A percentile compares a stretch with the other conserved stretches of the same genome.
phyloP scores from a whole-genome alignment of 2,329 filamentous ascomycete genomes.

The Pochonia chlamydosporia region DNA sequence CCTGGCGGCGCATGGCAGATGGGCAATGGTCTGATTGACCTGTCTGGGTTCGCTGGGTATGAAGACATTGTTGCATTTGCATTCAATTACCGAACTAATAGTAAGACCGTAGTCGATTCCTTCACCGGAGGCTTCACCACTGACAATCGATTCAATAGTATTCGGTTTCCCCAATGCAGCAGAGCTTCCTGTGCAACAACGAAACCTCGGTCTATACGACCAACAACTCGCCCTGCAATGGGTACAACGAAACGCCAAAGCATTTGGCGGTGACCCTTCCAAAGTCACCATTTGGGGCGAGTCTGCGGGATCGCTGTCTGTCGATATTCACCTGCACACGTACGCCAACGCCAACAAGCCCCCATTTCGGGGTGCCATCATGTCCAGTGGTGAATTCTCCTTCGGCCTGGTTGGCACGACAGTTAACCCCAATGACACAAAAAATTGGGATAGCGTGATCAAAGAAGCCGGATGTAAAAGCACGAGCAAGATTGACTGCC shows the following conservation, averaged over 20 bases:
- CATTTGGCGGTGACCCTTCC: constrained; percentile 19
- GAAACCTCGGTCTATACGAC: constrained; percentile 21
- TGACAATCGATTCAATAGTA: constrained; percentile 8
- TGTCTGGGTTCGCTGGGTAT: constrained; percentile 20
- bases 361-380: constrained; percentile 20
- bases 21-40: constrained; percentile 15
- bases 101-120: constrained; percentile 11
- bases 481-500: constrained; percentile 14
- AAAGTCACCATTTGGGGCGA: constrained; percentile 23
- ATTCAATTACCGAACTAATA: constrained; percentile 21
- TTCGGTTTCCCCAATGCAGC: constrained; percentile 40
- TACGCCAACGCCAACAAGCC: constrained; percentile 10
- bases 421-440: background rate
- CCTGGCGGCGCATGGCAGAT: constrained; percentile 19
- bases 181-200: constrained; percentile 29
- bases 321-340: constrained; percentile 19
- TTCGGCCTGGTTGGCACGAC: constrained; percentile 15
- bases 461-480: constrained; percentile 12
- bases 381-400: constrained; percentile 23
- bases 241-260: constrained; percentile 18
- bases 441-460: constrained; percentile 13
- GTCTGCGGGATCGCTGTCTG: constrained; percentile 25
- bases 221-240: constrained; percentile 21
- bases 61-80: constrained; percentile 20
- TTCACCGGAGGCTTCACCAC: too few species aligned